Percentiles rank a stretch among this genome's conserved stretches.
Conservation (phyloP, 1,139 yeast species). For the Debaryomyces psychrophilus region DNA sequence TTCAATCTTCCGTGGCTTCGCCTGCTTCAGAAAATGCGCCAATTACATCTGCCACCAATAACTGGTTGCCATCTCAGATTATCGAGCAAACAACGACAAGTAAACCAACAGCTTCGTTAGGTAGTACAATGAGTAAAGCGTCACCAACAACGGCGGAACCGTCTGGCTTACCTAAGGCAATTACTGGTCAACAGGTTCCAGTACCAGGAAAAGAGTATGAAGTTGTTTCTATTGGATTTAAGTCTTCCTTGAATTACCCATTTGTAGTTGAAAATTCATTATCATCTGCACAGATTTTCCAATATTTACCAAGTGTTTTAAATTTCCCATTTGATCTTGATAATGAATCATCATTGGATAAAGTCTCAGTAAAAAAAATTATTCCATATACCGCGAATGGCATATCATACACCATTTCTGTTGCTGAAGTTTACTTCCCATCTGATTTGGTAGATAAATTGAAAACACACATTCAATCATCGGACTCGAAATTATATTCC, state of each 20-base stretch:
- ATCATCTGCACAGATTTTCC: conserved; percentile 76
- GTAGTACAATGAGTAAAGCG: conserved; percentile 35
- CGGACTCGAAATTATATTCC: conserved; percentile 52
- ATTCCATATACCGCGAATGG: conserved; percentile 64
- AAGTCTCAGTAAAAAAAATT: conserved; percentile 58
- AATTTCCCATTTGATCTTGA: conserved; percentile 57
- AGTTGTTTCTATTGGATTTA: conserved; percentile 71
- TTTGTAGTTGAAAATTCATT: conserved; percentile 68
- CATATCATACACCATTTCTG: conserved; percentile 63
- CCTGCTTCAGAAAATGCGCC: conserved; percentile 14
- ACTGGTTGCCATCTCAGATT: conserved; percentile 57
- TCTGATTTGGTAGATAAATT: conserved; percentile 46
- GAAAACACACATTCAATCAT: conserved; percentile 44
- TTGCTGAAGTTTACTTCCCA: conserved; percentile 78
- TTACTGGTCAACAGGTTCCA: conserved; percentile 53
- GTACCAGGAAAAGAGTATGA: conserved; percentile 54
- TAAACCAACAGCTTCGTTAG: conserved; percentile 33
- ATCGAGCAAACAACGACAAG: conserved; percentile 36
- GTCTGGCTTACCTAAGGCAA: conserved; percentile 68
- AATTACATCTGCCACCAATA: conserved; percentile 22
- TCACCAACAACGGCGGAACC: conserved; percentile 41
- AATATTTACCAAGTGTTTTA: conserved; percentile 64
- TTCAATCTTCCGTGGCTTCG: conserved; percentile 3
- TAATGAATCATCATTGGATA: conserved; percentile 26
- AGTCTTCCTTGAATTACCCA: conserved; percentile 66